Conservation (phyloP, 108 stramenopile species). For the Bacterosira constricta region DNA sequence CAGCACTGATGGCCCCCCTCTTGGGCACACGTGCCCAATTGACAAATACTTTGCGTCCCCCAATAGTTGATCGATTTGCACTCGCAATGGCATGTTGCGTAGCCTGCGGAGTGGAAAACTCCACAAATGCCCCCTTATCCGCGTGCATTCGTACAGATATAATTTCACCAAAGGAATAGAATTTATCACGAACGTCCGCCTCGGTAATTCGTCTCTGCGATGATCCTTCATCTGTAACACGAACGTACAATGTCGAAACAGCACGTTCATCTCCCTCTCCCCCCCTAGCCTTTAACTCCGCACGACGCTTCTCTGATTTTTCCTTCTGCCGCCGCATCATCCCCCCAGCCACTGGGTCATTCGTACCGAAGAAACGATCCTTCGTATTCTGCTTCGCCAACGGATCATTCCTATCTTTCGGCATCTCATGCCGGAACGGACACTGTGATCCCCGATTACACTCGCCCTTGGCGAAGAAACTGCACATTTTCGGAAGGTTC, state of each 20-base stretch:
- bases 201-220: conserved; percentile 66
- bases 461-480: conserved; percentile 94
- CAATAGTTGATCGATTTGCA: conserved; percentile 65
- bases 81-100: conserved; percentile 82
- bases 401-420: conserved; percentile 90
- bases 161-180: conserved; percentile 87
- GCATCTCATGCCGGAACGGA: conserved; percentile 98
- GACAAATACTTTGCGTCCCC: conserved; percentile 65
- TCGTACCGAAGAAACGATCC: conserved; percentile 93
- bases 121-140: conserved; percentile 85
- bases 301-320: conserved; percentile 55
- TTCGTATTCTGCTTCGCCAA: conserved; percentile 94
- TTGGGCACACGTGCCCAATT: conserved; percentile 88
- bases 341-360: conserved; percentile 90
- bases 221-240: conserved; percentile 73
- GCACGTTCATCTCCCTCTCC: conserved; percentile 77
- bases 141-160: conserved; percentile 79
- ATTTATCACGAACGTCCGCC: conserved; percentile 71
- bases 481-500: conserved; percentile 95
- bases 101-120: conserved; percentile 86
- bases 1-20: conserved; percentile 61
- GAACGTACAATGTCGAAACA: conserved; percentile 73
- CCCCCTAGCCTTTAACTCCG: conserved; percentile 61
- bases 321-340: conserved; percentile 69
- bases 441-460: conserved; percentile 94